Base-by-base conservation (phyloP, 2,329 filamentous ascomycete genomes). In the Knufia fluminis region DNA sequence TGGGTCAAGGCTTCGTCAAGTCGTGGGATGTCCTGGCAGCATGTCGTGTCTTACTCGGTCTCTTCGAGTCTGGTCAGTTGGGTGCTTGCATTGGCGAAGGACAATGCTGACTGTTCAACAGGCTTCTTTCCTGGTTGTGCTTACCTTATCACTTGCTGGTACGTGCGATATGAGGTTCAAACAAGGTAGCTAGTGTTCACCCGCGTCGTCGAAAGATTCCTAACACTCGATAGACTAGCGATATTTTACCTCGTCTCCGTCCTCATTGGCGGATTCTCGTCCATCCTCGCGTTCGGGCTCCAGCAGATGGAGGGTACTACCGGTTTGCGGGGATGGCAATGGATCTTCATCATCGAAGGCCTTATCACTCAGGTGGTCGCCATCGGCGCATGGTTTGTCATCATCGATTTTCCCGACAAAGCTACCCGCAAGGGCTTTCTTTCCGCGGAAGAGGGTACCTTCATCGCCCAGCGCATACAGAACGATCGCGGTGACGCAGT, bases 401-500 rank as follows among this genome's bases (percentile, higher is more conserved):
- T 62, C 26, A 53, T 60, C 20, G 60, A 63, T 42, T 64, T 62
- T 49, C 61, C 61, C 12, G 61, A 62, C 55, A 61, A 61, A 48
- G 58, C 53, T 6, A 32, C 22, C 10, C 3, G 20, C 3, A 45
- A 32, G 14, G 23, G 42, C 23, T 46, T 55, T 22, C 36, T 55
- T 17, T 38, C 26, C 1, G 12, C 14, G 19, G 17, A 41, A 8
- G 42, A 53, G 22, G 19, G 26, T 9, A 28, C 62, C 14, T 54
- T 65, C 19, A 61, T 64, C 48, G 60, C 63, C 26, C 54, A 55
- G 14, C 57, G 64, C 8, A 78, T 83, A 56, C 64, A 79, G 28
- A 65, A 65, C 14, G 80, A 83, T 60, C 75, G 80, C 36, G 73
- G 73, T 22, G 80, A 83, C 56, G 70, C 64, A 9, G 53, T 59